Evolutionary conservation across 2,329 filamentous ascomycete species (phyloP), one percentile per base, ranked within the genome.

Genomic region (Fusarium humuli): DNA sequence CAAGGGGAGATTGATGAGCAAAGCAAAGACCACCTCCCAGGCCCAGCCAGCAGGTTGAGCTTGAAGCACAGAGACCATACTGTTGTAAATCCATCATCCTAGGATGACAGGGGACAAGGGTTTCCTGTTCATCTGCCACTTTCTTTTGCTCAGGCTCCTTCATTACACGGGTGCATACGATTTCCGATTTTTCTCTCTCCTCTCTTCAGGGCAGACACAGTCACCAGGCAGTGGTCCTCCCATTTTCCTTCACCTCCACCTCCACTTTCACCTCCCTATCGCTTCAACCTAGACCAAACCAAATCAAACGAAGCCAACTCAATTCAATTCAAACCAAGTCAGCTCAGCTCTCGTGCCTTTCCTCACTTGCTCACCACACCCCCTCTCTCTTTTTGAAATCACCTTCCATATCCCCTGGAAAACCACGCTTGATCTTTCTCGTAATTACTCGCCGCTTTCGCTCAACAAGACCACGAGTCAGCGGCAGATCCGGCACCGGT

Each of bases 401-500:
- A 57, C 37, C 25, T 64, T 44, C 22, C 59, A 20, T 64, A 37
- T 44, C 62, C 63, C 56, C 59, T 56, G 57, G 58, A 61, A 50
- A 37, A 50, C 30, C 32, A 45, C 58, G 58, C 66, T 64, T 66
- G 45, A 49, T 57, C 60, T 61, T 70, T 65, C 68, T 71, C 69
- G 57, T 71, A 75, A 74, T 71, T 73, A 52, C 71, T 71, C 67
- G 74, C 72, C 73, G 74, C 70, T 75, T 76, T 74, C 72, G 74
- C 74, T 71, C 68, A 59, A 59, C 9, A 37, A 44, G 52, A 62
- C 60, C 67, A 69, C 74, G 75, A 77, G 75, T 77, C 76, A 78
- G 76, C 74, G 74, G 74, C 73, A 75, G 70, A 76, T 73, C 73
- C 76, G 76, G 76, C 75, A 77, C 68, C 71, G 65, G 73, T 66